These are phyloP conservation scores for Aureobasidium sp. DNA, from an alignment of 2,329 filamentous ascomycete species.

Conservation along the genomic window DNA sequence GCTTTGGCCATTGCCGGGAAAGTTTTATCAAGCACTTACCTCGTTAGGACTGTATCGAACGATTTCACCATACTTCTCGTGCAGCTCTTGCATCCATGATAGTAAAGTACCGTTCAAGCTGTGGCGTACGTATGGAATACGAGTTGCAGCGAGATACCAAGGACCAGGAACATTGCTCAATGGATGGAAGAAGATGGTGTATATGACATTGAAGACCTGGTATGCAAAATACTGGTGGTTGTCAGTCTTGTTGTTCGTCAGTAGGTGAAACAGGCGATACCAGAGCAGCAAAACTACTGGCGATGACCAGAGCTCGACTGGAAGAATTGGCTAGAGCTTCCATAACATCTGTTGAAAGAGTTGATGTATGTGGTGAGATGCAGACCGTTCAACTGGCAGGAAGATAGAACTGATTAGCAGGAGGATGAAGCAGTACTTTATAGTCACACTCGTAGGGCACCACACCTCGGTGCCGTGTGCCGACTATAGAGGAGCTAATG, in stretches of 20 bases:
- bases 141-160: constrained; percentile 23
- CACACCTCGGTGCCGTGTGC: not conserved
- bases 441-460: not conserved
- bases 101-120: constrained; percentile 21
- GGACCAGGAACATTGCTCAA: constrained; percentile 33
- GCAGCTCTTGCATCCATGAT: constrained; percentile 20
- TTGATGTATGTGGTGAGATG: not conserved
- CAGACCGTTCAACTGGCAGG: not conserved
- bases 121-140: constrained; percentile 25
- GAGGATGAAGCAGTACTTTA: not conserved
- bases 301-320: constrained; percentile 4
- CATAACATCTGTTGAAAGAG: not conserved
- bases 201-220: constrained; percentile 18
- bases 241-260: not conserved
- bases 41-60: constrained; percentile 35
- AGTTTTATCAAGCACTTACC: not conserved
- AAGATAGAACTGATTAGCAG: not conserved
- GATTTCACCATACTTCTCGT: constrained; percentile 34
- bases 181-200: constrained; percentile 33
- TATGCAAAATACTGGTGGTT: constrained; percentile 7
- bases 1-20: not conserved
- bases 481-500: not conserved
- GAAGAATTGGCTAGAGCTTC: not conserved
- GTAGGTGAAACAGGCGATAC: not conserved
- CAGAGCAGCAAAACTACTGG: constrained; percentile 5